Evolutionary conservation across 2,329 filamentous ascomycete genomes (phyloP), one percentile per base, ranked within the genome.

Genomic region (Fusarium proliferatum): DNA sequence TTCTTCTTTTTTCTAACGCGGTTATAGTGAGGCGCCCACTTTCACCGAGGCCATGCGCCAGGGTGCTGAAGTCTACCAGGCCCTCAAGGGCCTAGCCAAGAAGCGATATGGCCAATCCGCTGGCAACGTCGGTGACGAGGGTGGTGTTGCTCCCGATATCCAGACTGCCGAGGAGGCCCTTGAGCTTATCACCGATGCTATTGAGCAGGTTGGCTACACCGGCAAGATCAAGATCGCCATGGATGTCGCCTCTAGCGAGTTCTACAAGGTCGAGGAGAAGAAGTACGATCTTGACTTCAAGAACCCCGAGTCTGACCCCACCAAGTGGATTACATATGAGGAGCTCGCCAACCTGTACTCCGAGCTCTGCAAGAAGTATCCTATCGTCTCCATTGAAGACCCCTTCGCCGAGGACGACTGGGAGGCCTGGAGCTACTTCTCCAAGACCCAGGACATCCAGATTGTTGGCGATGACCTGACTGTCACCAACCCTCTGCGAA

Each of bases 241-340:
- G 95, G 96, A 99, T 82, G 96, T 98, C 83, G 96, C 96, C 77
- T 98, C 96, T 76, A 97, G 94, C 89, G 96, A 99, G 86, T 99
- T 99, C 91, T 99, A 99, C 93, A 98, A 98, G 89, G 86, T 88
- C 81, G 94, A 96, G 59, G 96, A 88, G 84, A 98, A 98, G 93
- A 98, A 98, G 90, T 99, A 99, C 91, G 96, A 99, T 84, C 90
- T 99, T 76, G 96, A 98, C 92, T 99, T 98, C 94, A 98, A 99
- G 94, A 99, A 99, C 92, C 96, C 96, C 81, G 93, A 98, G 75
- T 96, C 93, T 84, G 96, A 99, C 88, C 90, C 92, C 82, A 90
- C 86, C 89, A 98, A 99, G 91, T 98, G 96, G 96, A 89, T 99
- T 89, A 97, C 94, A 79, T 98, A 98, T 87, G 94, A 98, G 90